Evolutionary conservation across 2,329 filamentous ascomycete species (phyloP), one percentile per base, ranked within the genome.

Genomic region (Phyllosticta citribraziliensis): DNA sequence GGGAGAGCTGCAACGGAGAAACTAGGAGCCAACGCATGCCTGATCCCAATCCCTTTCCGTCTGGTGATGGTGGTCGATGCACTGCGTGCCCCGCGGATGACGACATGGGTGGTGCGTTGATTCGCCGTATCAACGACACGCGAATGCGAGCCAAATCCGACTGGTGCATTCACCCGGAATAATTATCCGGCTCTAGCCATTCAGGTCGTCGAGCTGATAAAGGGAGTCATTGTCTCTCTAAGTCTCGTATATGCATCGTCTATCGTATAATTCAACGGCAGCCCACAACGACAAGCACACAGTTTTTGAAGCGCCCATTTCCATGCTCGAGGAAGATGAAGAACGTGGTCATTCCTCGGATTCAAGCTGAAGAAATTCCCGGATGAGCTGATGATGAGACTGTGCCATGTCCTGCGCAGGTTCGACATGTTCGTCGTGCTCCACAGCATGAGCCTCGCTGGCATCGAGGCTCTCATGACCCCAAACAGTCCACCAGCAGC

Each of bases 401-500:
- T 56, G 40, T 11, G 19, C 27, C 59, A 61, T 53, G 22, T 50
- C 33, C 17, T 53, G 19, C 14, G 59, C 59, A 25, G 22, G 20
- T 11, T 40, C 17, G 20, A 55, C 30, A 9, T 40, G 50, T n/a
- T 61, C 59, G 55, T 61, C 59, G 17, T 57, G 47, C 22, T 61
- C 59, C 17, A 61, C 55, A 14, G 40, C 14, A 14, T 61, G 59
- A 19, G 47, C 20, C 24, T 52, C 55, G 47, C 55, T 50, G 20
- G 11, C 30, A 17, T 52, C 50, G 12, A 40, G 35, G 9, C 27
- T 57, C 24, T 62, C 25, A 72, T 76, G 74, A 47, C 68, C 77
- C 78, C 79, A 89, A 2, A 88, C 75, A 6, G 83, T 85, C 81
- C 86, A 84, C 87, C 87, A 89, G 67, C 88, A 91, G 54, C 78